Evolutionary conservation across 2,329 filamentous ascomycete genomes (phyloP).

Genomic region (Thielaviopsis euricoi): DNA sequence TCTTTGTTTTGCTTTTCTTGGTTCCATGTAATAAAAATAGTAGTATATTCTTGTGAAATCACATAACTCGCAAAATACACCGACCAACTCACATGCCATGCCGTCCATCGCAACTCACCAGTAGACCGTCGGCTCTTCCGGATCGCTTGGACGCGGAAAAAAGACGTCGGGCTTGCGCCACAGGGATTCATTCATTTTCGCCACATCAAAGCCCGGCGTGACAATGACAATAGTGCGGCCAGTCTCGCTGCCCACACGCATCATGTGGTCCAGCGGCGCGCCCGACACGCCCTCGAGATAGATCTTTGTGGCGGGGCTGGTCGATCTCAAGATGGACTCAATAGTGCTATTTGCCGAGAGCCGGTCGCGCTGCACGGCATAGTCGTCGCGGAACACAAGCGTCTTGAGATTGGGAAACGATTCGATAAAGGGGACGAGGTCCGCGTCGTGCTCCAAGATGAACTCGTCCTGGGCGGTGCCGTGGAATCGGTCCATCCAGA

Average conservation of each 20-base stretch:
- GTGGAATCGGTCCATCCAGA: not conserved
- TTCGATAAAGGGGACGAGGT: conserved; percentile 12
- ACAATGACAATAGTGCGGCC: not conserved
- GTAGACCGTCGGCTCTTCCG: too few species aligned
- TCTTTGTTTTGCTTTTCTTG: too few species aligned
- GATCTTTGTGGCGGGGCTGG: not conserved
- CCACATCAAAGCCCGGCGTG: not conserved
- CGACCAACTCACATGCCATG: too few species aligned
- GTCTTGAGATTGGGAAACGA: conserved; percentile 13
- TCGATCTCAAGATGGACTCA: not conserved
- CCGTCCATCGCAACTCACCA: too few species aligned
- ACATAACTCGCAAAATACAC: too few species aligned
- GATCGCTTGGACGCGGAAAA: too few species aligned
- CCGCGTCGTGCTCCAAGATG: not conserved
- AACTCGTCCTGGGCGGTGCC: not conserved
- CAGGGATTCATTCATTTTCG: not conserved
- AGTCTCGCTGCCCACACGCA: not conserved
- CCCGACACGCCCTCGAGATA: not conserved
- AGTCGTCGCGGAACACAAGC: conserved; percentile 11
- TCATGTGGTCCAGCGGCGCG: not conserved
- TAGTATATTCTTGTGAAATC: too few species aligned
- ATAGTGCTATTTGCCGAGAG: not conserved
- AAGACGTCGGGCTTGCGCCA: not conserved
- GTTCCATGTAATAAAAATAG: too few species aligned
- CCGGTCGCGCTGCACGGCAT: not conserved